phyloP scores from a whole-genome alignment of 1,139 yeast genomes.

The Blastobotrys ciferrii region DNA sequence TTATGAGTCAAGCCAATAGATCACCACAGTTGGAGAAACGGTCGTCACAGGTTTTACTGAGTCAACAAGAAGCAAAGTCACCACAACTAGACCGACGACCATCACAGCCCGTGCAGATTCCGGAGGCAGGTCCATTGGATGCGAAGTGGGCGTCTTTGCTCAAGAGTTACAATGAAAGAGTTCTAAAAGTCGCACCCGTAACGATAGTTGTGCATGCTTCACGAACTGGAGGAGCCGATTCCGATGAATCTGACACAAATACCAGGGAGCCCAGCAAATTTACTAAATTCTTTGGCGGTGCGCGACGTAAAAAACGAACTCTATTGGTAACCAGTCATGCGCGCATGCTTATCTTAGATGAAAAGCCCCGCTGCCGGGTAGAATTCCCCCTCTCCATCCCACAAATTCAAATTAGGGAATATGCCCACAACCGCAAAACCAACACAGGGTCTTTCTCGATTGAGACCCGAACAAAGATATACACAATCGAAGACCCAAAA shows the following conservation, averaged over 20 bases:
- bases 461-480: slow-evolving; percentile 36
- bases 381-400: slow-evolving; percentile 38
- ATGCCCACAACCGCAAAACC: slow-evolving; percentile 32
- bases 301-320: slow-evolving; percentile 33
- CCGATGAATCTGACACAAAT: slow-evolving; percentile 27
- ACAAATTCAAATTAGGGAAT: slow-evolving; percentile 35
- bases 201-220: slow-evolving; percentile 28
- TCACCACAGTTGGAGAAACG: not conserved
- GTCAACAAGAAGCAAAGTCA: slow-evolving; percentile 28
- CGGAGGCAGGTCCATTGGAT: slow-evolving; percentile 42
- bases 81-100: slow-evolving; percentile 21
- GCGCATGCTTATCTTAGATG: slow-evolving; percentile 33
- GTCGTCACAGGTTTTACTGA: not conserved
- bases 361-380: slow-evolving; percentile 33
- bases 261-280: slow-evolving; percentile 31
- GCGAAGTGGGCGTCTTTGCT: slow-evolving; percentile 65
- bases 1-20: not conserved
- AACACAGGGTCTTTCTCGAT: slow-evolving; percentile 33
- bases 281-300: slow-evolving; percentile 32
- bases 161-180: slow-evolving; percentile 64
- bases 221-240: slow-evolving; percentile 13
- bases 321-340: slow-evolving; percentile 38
- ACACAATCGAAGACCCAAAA: slow-evolving; percentile 37
- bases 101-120: slow-evolving; percentile 16
- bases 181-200: slow-evolving; percentile 61